A percentile compares a stretch with the other conserved stretches of the same genome.
Conservation (phyloP, 2,329 filamentous ascomycete genomes). For the Metarhizium brunneum region DNA sequence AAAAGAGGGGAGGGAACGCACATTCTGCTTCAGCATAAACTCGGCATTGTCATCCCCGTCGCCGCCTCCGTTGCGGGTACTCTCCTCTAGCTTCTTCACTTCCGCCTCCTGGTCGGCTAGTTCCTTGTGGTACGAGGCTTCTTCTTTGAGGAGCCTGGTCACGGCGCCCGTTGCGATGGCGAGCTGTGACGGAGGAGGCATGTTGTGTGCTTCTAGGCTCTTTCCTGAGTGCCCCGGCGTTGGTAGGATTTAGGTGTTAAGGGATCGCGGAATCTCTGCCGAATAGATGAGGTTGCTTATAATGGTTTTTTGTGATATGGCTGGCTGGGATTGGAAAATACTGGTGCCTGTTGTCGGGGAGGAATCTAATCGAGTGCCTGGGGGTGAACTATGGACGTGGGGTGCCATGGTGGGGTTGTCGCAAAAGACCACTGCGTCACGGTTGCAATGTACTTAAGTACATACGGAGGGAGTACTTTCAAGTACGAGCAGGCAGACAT, state of each 20-base stretch:
- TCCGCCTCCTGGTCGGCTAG: conserved; percentile 64
- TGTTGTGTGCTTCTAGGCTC: conserved; percentile 25
- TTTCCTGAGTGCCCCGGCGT: not conserved
- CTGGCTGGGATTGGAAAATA: not conserved
- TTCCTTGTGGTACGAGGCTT: conserved; percentile 83
- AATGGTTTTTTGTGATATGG: not conserved
- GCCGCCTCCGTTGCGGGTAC: conserved; percentile 37
- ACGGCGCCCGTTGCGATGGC: conserved; percentile 73
- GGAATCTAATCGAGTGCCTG: not conserved
- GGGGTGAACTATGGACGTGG: not conserved
- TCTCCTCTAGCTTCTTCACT: conserved; percentile 57
- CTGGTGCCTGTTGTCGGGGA: conserved; percentile 10
- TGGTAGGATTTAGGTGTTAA: too few relatives aligned
- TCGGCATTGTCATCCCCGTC: conserved; percentile 65
- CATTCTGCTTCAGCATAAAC: conserved; percentile 80
- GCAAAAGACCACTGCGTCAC: not conserved
- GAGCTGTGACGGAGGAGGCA: conserved; percentile 71
- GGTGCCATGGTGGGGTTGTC: conserved; percentile 2
- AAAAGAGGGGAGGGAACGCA: conserved; percentile 28
- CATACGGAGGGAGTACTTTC: too few relatives aligned
- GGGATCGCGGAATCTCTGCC: too few relatives aligned
- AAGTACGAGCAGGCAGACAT: too few relatives aligned
- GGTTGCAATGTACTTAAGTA: too few relatives aligned
- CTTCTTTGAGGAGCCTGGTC: conserved; percentile 81
- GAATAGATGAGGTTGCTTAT: not conserved